phyloP scores from a whole-genome alignment of 2,329 filamentous ascomycete genomes.

The Trichophyton benhamiae region DNA sequence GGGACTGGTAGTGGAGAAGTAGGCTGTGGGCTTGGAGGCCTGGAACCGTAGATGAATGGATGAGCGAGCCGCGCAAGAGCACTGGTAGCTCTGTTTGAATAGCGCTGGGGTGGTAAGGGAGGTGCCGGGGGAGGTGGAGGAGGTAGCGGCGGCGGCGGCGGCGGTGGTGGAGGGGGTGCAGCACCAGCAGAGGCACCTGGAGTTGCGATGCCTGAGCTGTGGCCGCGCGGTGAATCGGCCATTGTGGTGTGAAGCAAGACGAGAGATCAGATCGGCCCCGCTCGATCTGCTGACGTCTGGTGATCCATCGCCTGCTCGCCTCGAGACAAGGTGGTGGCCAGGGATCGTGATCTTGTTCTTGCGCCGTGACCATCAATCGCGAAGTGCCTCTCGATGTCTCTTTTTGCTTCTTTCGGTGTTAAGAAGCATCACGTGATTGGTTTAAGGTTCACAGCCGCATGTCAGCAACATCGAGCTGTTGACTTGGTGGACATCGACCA shows the following conservation, averaged over 20 bases:
- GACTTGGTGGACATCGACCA: neutral
- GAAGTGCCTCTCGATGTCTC: neutral
- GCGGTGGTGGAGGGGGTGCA: constrained; percentile 13
- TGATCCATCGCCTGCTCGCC: constrained; percentile 14
- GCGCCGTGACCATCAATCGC: neutral
- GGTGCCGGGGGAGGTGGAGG: constrained; percentile 21
- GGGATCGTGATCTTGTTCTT: neutral
- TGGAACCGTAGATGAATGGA: constrained; percentile 42
- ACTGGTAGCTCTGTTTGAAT: constrained; percentile 35
- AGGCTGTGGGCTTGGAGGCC: constrained; percentile 41
- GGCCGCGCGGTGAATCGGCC: constrained; percentile 15
- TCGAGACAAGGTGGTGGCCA: neutral
- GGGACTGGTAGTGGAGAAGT: constrained; percentile 22
- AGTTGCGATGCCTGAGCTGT: constrained; percentile 16
- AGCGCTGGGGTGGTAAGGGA: constrained; percentile 28
- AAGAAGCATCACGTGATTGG: neutral
- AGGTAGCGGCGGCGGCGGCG: constrained; percentile 5
- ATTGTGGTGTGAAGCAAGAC: constrained; percentile 8
- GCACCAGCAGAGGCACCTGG: constrained; percentile 19
- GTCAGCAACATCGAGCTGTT: too few species aligned
- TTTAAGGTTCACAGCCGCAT: neutral
- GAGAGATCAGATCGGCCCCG: constrained; percentile 11
- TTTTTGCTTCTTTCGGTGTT: neutral
- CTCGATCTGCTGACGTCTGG: constrained; percentile 13
- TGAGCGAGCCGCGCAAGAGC: constrained; percentile 42